Evolutionary conservation across 2,329 filamentous ascomycete species (phyloP).

Genomic region (Hymenoscyphus fraxineus): DNA sequence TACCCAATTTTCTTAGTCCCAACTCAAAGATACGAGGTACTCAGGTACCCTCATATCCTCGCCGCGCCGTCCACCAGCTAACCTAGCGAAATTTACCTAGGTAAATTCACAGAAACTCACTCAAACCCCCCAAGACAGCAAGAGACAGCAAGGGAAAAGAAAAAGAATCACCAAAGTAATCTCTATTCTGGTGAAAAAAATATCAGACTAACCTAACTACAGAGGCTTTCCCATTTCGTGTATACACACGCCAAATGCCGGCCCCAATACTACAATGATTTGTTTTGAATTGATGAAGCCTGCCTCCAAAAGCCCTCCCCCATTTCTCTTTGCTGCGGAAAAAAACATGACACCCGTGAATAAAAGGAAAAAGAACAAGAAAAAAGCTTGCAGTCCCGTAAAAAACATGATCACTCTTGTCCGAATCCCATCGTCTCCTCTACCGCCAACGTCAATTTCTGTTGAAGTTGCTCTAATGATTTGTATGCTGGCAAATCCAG

Average conservation of each 20-base stretch:
- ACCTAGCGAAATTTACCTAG: no score
- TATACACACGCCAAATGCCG: not conserved
- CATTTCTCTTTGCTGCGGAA: slow-evolving; percentile 19
- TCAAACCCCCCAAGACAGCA: no score
- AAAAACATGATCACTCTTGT: slow-evolving; percentile 64
- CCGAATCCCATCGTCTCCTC: slow-evolving; percentile 99
- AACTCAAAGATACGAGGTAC: no score
- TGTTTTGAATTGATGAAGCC: slow-evolving; percentile 8
- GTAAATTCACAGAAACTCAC: no score
- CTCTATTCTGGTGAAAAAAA: not conserved
- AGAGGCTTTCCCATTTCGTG: slow-evolving; percentile 10
- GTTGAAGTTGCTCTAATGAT: slow-evolving; percentile 74
- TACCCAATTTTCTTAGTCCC: no score
- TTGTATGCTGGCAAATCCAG: slow-evolving; percentile 94
- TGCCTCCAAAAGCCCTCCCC: slow-evolving; percentile 15
- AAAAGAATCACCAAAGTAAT: not conserved
- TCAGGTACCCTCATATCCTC: no score
- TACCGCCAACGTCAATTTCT: slow-evolving; percentile 92
- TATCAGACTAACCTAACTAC: slow-evolving; percentile 6
- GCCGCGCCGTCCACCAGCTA: no score
- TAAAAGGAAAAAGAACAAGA: slow-evolving; percentile 20
- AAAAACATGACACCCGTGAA: slow-evolving; percentile 23
- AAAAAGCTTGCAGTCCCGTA: not conserved
- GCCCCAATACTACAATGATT: slow-evolving; percentile 11
- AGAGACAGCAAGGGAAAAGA: no score